Evolutionary conservation across 306 rosid species (phyloP).

Genomic region (Gastrolobium villosum): DNA sequence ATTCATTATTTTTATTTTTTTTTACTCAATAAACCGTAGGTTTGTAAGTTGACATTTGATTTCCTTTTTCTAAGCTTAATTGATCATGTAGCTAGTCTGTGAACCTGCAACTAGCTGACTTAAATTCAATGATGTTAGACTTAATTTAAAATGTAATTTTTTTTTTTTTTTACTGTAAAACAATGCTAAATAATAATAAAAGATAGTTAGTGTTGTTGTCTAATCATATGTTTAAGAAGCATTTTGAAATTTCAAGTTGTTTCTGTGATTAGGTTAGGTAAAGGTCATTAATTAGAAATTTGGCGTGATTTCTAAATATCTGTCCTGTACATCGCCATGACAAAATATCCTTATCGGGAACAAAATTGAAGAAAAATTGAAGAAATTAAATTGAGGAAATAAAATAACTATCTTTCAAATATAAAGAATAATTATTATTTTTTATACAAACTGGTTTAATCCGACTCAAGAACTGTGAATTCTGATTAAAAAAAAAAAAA

Average conservation of each 20-base stretch:
- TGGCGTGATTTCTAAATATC: slow-evolving; percentile 13
- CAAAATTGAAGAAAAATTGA: not conserved
- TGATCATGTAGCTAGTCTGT: not conserved
- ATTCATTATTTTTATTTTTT: not conserved
- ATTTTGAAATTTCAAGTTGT: slow-evolving; percentile 34
- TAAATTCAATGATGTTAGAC: not conserved
- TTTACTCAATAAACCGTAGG: not conserved
- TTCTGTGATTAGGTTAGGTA: slow-evolving; percentile 46
- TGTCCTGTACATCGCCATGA: not conserved
- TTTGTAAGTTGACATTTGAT: slow-evolving; percentile 5
- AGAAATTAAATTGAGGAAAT: not conserved
- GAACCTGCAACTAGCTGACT: slow-evolving; percentile 13
- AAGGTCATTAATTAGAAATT: slow-evolving; percentile 38
- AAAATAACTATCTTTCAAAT: not conserved
- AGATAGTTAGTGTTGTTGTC: slow-evolving; percentile 46
- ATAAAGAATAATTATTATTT: too few relatives aligned
- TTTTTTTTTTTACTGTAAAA: not conserved
- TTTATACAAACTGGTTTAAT: too few relatives aligned
- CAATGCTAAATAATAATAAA: not conserved
- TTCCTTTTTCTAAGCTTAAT: not conserved
- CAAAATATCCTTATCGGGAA: slow-evolving; percentile 8
- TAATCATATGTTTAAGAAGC: slow-evolving; percentile 35
- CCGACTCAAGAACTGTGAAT: too few relatives aligned
- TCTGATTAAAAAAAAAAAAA: too few relatives aligned
- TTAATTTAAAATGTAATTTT: not conserved